Conservation (phyloP, 805 yeast genomes). For the Yamadazyma paraphyllophila region DNA sequence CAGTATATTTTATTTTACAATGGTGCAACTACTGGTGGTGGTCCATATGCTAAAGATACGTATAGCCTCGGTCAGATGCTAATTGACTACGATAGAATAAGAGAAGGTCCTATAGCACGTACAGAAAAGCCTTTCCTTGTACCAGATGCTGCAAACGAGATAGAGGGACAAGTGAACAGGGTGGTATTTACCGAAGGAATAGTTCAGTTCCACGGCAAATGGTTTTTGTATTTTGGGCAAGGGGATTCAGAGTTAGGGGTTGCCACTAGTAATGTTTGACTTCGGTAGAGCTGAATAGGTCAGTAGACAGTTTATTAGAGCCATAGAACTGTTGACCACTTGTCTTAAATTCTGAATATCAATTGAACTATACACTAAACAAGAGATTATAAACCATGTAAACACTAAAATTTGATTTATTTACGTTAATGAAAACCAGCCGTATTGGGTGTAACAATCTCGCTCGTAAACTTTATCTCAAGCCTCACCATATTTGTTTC, state of each 20-base stretch:
- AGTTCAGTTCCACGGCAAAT: conserved; percentile 40
- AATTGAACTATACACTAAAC: too few relatives aligned
- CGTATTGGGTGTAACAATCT: too few relatives aligned
- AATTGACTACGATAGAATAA: conserved; percentile 36
- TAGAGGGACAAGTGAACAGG: conserved; percentile 38
- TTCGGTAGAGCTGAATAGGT: background rate
- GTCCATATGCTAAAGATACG: conserved; percentile 27
- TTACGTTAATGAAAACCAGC: too few relatives aligned
- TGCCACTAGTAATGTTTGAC: conserved; percentile 27
- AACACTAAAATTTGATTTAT: too few relatives aligned
- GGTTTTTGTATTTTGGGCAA: conserved; percentile 44
- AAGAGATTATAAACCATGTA: too few relatives aligned
- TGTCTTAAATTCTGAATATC: too few relatives aligned
- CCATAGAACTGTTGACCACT: too few relatives aligned
- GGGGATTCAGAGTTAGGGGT: conserved; percentile 44
- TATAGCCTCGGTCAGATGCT: conserved; percentile 41
- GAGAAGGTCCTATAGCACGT: conserved; percentile 37
- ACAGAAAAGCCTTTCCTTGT: conserved; percentile 33
- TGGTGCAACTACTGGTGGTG: conserved; percentile 37
- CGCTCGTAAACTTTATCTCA: too few relatives aligned
- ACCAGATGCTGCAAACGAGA: conserved; percentile 35
- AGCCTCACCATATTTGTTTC: too few relatives aligned
- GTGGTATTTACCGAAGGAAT: conserved; percentile 45
- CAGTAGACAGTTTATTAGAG: background rate
- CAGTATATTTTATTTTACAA: conserved; percentile 39